Evolutionary conservation across 169 alveolate species (phyloP), one percentile per base, ranked within the genome.

Genomic region (Babesia ovata): DNA sequence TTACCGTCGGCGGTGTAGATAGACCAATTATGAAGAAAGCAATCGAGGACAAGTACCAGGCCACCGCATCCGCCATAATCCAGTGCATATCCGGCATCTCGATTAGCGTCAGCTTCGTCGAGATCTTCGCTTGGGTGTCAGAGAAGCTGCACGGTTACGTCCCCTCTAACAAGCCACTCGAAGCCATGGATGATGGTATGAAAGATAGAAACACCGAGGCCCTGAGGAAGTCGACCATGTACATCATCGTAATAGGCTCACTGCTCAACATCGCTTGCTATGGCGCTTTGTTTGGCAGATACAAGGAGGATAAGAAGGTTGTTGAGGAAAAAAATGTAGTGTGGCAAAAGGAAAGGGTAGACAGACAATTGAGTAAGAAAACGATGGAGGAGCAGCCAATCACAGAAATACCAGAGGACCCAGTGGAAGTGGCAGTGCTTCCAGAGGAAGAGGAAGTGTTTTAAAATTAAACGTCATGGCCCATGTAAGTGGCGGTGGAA

Each of bases 1-100:
- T 94, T 74, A 93, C 97, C 13, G 97, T 96, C 13, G 94, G 92
- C 58, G 94, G 95, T 6, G 94, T 94, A 42, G 95, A 92, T 63
- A 72, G 97, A 58, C 96, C 98, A 9, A 89, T 95, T 13, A 87
- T 95, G 46, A 86, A 95, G 4, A 96, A 92, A 39, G 93, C 94
- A 44, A 95, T 94, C 22, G 85, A 92, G 67, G 94, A 96, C 26
- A 91, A 93, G 71, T 92, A 92, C 79, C 92, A 93, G 53, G 96
- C 95, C 12, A 89, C 96, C 22, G 94, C 93, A n/a, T 86, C 88
- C 45, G 89, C 95, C 3, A 79, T 92, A 39, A 86, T 91, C 49
- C 91, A 92, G 24, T 93, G 95, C 33, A 78, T 93, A 50, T 96
- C 94, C 57, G 97, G 97, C 14, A 84, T 93, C 44, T 85, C 93